Percentiles rank a stretch among this genome's conserved stretches.
These are phyloP conservation scores for Epithemia pelagica DNA, from an alignment of 108 stramenopile genomes.

Conservation along the genomic window DNA sequence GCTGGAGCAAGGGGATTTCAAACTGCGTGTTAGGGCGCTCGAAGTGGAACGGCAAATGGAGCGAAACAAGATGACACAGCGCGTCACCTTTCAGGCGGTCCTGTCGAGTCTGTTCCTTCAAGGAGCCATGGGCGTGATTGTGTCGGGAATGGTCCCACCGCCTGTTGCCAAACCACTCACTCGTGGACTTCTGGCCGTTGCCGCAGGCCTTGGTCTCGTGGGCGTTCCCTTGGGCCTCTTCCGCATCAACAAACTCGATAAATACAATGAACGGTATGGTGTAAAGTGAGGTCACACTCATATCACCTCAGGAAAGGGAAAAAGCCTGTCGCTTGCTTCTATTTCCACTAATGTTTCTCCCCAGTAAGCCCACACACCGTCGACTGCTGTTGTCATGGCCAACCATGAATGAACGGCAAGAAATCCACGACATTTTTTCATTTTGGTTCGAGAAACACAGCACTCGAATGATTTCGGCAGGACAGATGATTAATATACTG, in stretches of 20 bases:
- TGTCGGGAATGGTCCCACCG: constrained; percentile 26
- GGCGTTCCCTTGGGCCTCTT: constrained; percentile 61
- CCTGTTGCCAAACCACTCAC: constrained; percentile 28
- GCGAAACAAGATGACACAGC: constrained; percentile 74
- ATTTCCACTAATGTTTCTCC: too few relatives aligned
- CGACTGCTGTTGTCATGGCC: too few relatives aligned
- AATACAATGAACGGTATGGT: constrained; percentile 75
- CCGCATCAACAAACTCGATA: constrained; percentile 64
- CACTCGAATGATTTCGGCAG: too few relatives aligned
- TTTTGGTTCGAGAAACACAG: too few relatives aligned
- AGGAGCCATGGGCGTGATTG: constrained; percentile 55
- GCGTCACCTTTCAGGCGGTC: constrained; percentile 70
- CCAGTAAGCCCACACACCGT: too few relatives aligned
- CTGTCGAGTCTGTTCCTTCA: constrained; percentile 66
- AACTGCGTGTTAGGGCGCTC: constrained; percentile 85
- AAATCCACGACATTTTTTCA: too few relatives aligned
- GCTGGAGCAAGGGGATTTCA: constrained; percentile 89
- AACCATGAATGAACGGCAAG: too few relatives aligned
- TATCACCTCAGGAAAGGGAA: too few relatives aligned
- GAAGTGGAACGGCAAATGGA: constrained; percentile 87
- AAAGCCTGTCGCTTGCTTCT: too few relatives aligned
- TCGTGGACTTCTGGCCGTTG: constrained; percentile 47
- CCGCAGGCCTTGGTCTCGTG: constrained; percentile 41
- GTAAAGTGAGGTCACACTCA: constrained; percentile 20
- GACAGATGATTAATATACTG: too few relatives aligned